Percentiles rank a stretch among this genome's conserved stretches.
Evolutionary conservation across 73 alveolate genomes (phyloP).

Genomic region (Stentor coeruleus): DNA sequence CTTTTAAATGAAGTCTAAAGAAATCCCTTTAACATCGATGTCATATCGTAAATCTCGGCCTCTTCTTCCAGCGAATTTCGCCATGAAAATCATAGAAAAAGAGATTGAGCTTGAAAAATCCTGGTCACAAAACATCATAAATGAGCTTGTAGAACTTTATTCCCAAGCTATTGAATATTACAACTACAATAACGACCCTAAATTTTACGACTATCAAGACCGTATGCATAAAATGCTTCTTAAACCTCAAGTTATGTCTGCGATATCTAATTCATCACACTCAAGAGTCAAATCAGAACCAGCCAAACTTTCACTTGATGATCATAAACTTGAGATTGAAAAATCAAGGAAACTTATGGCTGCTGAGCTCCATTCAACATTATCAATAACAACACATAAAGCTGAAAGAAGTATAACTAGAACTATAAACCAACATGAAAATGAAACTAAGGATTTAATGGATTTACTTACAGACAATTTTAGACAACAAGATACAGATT

Average conservation of each 20-base stretch:
- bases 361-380: background rate
- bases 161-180: constrained; percentile 11
- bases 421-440: background rate
- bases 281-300: background rate
- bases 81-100: constrained; percentile 20
- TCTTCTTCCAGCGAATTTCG: background rate
- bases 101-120: constrained; percentile 11
- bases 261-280: background rate
- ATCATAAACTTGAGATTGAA: constrained; percentile 5
- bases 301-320: background rate
- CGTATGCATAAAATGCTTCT: constrained; percentile 25
- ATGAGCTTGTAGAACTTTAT: background rate
- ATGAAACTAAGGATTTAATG: background rate
- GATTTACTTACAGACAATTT: background rate
- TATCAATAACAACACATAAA: background rate
- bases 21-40: background rate
- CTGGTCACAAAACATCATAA: background rate
- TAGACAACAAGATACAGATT: background rate
- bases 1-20: background rate
- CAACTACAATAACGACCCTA: constrained; percentile 17
- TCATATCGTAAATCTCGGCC: background rate
- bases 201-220: constrained; percentile 17
- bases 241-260: background rate
- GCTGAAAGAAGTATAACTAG: background rate
- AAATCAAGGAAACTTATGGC: background rate